These are phyloP conservation scores for Kalmusia sp. DNA, from an alignment of 2,329 filamentous ascomycete genomes.

Conservation along the genomic window DNA sequence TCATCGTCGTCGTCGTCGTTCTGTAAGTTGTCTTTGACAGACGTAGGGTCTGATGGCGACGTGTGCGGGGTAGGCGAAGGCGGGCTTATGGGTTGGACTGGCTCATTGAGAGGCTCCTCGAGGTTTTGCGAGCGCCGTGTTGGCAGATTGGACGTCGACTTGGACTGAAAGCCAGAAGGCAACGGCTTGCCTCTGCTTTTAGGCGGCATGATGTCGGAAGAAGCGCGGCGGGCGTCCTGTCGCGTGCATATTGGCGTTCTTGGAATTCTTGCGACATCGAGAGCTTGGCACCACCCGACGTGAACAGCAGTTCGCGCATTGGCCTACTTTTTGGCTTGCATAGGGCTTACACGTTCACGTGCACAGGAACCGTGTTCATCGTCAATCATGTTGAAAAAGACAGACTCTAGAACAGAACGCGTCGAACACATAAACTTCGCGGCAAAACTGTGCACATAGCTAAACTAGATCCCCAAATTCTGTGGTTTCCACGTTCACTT, in stretches of 20 bases:
- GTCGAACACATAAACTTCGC: no score
- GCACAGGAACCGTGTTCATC: no score
- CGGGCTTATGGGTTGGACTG: conserved; percentile 18
- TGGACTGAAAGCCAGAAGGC: conserved; percentile 52
- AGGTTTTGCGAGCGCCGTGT: conserved; percentile 46
- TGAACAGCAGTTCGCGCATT: no score
- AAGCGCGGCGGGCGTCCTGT: conserved; percentile 5
- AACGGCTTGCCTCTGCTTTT: conserved; percentile 51
- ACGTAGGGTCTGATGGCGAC: conserved; percentile 47
- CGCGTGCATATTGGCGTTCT: not conserved
- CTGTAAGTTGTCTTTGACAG: conserved; percentile 35
- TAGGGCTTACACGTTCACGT: no score
- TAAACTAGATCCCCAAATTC: no score
- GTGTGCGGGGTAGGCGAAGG: conserved; percentile 26
- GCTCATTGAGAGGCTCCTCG: conserved; percentile 15
- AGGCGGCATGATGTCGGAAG: conserved; percentile 48
- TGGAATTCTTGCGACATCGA: not conserved
- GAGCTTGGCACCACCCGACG: no score
- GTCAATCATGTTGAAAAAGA: no score
- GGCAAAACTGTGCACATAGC: no score
- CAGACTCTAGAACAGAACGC: no score
- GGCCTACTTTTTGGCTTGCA: no score
- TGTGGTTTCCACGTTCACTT: no score
- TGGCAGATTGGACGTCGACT: conserved; percentile 56
- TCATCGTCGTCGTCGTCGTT: conserved; percentile 32